Conservation (phyloP, 1,284 basidiomycete genomes). For the Ceratobasidium sp. region DNA sequence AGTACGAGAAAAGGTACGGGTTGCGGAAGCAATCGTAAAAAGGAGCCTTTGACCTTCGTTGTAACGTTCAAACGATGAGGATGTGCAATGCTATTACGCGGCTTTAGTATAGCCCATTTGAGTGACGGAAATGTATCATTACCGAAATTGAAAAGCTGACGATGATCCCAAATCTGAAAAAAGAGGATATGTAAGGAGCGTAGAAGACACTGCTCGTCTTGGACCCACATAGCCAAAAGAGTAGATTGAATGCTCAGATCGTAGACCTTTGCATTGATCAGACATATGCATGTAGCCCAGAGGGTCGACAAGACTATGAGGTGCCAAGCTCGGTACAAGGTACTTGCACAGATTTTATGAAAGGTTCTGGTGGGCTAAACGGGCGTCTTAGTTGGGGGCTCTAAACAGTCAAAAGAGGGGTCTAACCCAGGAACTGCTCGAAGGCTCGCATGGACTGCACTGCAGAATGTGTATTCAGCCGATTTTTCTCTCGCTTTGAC, state of each 20-base stretch:
- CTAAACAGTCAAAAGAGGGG: no score
- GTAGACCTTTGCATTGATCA: slow-evolving; percentile 58
- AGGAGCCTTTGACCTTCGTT: slow-evolving; percentile 74
- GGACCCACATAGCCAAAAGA: slow-evolving; percentile 45
- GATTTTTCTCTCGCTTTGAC: no score
- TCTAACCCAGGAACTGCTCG: no score
- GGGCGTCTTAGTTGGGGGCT: no score
- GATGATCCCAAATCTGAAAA: slow-evolving; percentile 60
- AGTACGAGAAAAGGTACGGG: slow-evolving; percentile 58
- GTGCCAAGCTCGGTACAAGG: slow-evolving; percentile 72
- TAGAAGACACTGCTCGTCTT: no score
- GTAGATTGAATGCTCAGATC: slow-evolving; percentile 58
- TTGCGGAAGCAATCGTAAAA: slow-evolving; percentile 69
- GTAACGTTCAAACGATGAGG: slow-evolving; percentile 75
- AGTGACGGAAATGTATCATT: background rate
- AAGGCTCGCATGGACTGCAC: no score
- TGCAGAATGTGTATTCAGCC: no score
- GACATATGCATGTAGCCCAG: slow-evolving; percentile 63
- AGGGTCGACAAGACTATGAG: slow-evolving; percentile 66
- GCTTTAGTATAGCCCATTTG: background rate
- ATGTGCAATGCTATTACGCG: slow-evolving; percentile 60
- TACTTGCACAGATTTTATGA: slow-evolving; percentile 58
- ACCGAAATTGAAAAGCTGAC: slow-evolving; percentile 68
- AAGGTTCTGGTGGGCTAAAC: no score
- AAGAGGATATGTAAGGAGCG: slow-evolving; percentile 45